Conservation (phyloP, 768 basidiomycete species). For the Termitomyces sp. region DNA sequence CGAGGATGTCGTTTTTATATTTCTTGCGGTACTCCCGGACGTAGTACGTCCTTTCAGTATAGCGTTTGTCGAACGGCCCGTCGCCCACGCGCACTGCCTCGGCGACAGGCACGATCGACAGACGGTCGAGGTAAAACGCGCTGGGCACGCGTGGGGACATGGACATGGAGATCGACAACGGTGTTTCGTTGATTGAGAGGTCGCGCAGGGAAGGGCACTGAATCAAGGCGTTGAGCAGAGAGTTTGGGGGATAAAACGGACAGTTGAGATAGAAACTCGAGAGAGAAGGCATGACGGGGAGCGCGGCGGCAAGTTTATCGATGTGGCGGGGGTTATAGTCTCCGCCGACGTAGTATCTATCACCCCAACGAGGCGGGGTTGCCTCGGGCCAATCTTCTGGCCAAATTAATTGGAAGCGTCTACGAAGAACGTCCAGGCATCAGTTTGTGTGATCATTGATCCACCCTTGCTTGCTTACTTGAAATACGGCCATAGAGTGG, state of each 20-base stretch:
- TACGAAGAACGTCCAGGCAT: slow-evolving; percentile 6
- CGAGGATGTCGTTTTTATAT: slow-evolving; percentile 29
- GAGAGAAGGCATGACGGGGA: slow-evolving; percentile 31
- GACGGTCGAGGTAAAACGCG: slow-evolving; percentile 25
- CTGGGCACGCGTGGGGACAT: slow-evolving; percentile 21
- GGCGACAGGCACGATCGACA: slow-evolving; percentile 32
- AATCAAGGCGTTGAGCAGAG: slow-evolving; percentile 30
- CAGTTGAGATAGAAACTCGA: slow-evolving; percentile 30
- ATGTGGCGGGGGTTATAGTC: slow-evolving; percentile 30
- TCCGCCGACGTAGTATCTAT: slow-evolving; percentile 27
- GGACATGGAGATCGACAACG: slow-evolving; percentile 28
- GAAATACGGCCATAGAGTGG: slow-evolving; percentile 31
- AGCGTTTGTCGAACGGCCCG: slow-evolving; percentile 31
- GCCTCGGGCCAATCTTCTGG: slow-evolving; percentile 41
- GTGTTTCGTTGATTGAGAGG: slow-evolving; percentile 33
- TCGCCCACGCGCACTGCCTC: slow-evolving; percentile 37
- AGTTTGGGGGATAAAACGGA: slow-evolving; percentile 34
- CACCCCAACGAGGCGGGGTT: slow-evolving; percentile 33
- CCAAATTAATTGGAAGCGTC: slow-evolving; percentile 34
- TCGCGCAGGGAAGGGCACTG: slow-evolving; percentile 28
- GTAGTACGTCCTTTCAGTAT: slow-evolving; percentile 30
- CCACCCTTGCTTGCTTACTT: slow-evolving; percentile 20
- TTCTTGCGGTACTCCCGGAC: slow-evolving; percentile 33
- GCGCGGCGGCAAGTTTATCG: slow-evolving; percentile 28
- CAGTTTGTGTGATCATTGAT: not conserved